phyloP scores from a whole-genome alignment of 306 rosid genomes.

The Malus fusca region DNA sequence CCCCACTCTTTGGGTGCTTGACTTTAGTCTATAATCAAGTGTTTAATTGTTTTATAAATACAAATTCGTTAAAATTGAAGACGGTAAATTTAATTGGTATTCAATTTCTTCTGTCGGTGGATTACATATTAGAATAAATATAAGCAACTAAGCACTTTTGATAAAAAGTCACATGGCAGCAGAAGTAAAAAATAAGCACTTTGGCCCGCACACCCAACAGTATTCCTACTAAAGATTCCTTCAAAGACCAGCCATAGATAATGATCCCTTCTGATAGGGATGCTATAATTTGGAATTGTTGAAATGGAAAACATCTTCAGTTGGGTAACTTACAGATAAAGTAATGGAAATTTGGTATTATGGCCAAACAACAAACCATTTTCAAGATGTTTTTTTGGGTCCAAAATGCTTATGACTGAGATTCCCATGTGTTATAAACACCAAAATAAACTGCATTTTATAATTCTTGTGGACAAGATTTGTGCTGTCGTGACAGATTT shows the following conservation, averaged over 20 bases:
- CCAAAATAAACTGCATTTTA: not conserved
- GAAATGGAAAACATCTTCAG: slow-evolving; percentile 9
- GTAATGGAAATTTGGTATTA: slow-evolving; percentile 16
- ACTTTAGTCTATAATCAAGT: no score
- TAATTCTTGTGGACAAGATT: not conserved
- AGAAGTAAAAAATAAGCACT: slow-evolving; percentile 18
- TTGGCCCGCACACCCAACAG: slow-evolving; percentile 23
- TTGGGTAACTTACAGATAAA: not conserved
- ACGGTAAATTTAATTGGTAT: not conserved
- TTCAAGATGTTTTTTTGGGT: not conserved
- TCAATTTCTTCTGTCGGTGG: slow-evolving; percentile 17
- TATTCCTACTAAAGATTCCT: slow-evolving; percentile 41
- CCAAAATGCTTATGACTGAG: not conserved
- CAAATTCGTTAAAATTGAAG: no score
- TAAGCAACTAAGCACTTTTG: slow-evolving; percentile 17
- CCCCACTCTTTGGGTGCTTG: no score
- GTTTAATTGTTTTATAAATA: no score
- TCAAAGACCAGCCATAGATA: slow-evolving; percentile 28
- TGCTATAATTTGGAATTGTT: slow-evolving; percentile 23
- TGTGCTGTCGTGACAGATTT: not conserved
- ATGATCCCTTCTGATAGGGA: slow-evolving; percentile 25
- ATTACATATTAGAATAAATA: slow-evolving; percentile 6
- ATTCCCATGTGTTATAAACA: slow-evolving; percentile 11
- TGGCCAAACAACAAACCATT: slow-evolving; percentile 22
- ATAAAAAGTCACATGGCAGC: slow-evolving; percentile 39